Percentiles rank a stretch among this genome's conserved stretches.
phyloP scores from a whole-genome alignment of 352 stramenopile genomes.

The Albugo candida region DNA sequence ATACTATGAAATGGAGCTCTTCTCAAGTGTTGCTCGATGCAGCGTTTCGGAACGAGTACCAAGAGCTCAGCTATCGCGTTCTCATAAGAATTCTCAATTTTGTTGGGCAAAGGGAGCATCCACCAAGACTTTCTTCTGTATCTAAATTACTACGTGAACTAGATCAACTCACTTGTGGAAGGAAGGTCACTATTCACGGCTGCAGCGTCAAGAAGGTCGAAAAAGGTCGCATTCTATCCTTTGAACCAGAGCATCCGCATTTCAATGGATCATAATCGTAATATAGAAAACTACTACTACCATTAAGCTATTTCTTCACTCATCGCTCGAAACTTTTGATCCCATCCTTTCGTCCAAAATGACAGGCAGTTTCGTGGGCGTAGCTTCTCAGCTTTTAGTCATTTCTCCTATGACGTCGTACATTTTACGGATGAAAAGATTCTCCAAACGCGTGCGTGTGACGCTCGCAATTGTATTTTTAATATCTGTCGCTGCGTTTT shows the following conservation, averaged over 20 bases:
- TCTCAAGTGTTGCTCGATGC: constrained; percentile 18
- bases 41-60: constrained; percentile 36
- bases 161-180: constrained; percentile 26
- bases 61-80: constrained; percentile 43
- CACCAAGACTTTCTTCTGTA: constrained; percentile 38
- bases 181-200: constrained; percentile 21
- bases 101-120: constrained; percentile 31
- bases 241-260: too few relatives aligned
- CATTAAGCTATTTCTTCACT: too few relatives aligned
- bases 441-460: constrained; percentile 83
- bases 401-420: constrained; percentile 84
- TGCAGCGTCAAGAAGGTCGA: too few relatives aligned
- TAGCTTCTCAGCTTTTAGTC: constrained; percentile 56
- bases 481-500: constrained; percentile 74
- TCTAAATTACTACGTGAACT: constrained; percentile 22
- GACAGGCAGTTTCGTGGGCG: constrained; percentile 33
- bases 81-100: constrained; percentile 28
- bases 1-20: constrained; percentile 12
- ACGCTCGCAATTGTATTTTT: constrained; percentile 91
- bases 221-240: too few relatives aligned
- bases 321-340: too few relatives aligned
- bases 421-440: constrained; percentile 89
- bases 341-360: too few relatives aligned
- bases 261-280: too few relatives aligned
- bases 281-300: too few relatives aligned